Evolutionary conservation across 2,329 filamentous ascomycete genomes (phyloP).

Genomic region (Aspergillus sp.): DNA sequence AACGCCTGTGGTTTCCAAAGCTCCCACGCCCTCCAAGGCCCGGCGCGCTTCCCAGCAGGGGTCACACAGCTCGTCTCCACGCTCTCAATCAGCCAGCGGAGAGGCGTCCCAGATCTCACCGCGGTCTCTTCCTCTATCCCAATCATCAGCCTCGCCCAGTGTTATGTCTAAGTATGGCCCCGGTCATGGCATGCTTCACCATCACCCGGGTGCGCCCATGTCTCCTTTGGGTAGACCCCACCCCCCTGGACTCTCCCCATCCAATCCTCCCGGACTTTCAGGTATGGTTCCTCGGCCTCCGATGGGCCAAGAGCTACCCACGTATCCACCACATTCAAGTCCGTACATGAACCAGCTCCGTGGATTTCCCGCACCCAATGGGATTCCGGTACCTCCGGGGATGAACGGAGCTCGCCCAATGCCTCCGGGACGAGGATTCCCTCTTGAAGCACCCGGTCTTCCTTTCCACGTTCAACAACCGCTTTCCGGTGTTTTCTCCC

Average conservation of each 20-base stretch:
- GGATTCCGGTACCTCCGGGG: conserved; percentile 57
- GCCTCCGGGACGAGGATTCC: conserved; percentile 55
- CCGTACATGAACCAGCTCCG: conserved; percentile 57
- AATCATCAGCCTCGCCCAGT: conserved; percentile 63
- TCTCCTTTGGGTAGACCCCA: conserved; percentile 65
- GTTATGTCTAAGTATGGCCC: conserved; percentile 62
- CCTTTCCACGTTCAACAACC: conserved; percentile 46
- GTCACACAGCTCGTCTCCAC: conserved; percentile 67
- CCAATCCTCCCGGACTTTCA: conserved; percentile 56
- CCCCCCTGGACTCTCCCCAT: conserved; percentile 52
- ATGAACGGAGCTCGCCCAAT: conserved; percentile 63
- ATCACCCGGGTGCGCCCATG: conserved; percentile 61
- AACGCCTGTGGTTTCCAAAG: conserved; percentile 79
- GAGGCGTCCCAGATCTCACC: conserved; percentile 67
- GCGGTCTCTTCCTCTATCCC: conserved; percentile 61
- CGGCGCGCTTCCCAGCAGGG: conserved; percentile 79
- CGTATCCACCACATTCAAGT: conserved; percentile 54
- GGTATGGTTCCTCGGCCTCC: conserved; percentile 53
- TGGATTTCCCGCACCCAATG: conserved; percentile 52
- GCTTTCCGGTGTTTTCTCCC: conserved; percentile 34
- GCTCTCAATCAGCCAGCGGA: conserved; percentile 44
- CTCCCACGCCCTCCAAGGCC: conserved; percentile 73
- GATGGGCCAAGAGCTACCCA: conserved; percentile 54
- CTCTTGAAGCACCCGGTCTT: conserved; percentile 48
- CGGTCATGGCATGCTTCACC: conserved; percentile 53